Evolutionary conservation across 441 rosid species (phyloP).

Genomic region (Erodium texanum): DNA sequence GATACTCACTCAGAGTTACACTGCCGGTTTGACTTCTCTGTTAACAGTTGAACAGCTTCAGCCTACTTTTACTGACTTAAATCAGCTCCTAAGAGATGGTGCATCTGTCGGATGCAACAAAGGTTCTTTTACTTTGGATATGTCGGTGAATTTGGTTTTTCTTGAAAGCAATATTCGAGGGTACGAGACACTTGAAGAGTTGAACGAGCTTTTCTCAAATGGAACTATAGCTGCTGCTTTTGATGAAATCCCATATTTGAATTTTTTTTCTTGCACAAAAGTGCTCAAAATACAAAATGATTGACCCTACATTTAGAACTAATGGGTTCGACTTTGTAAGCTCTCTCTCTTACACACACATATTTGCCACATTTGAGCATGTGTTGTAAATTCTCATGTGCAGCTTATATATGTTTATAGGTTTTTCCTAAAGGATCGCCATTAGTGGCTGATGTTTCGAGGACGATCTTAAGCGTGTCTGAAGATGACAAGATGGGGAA

Average conservation of each 20-base stretch:
- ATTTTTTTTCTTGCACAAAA: slow-evolving; percentile 29
- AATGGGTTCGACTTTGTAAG: slow-evolving; percentile 68
- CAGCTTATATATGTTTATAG: slow-evolving; percentile 14
- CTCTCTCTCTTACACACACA: not conserved
- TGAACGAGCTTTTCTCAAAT: slow-evolving; percentile 29
- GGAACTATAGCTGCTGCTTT: slow-evolving; percentile 52
- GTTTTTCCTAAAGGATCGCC: slow-evolving; percentile 53
- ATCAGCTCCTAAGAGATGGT: slow-evolving; percentile 30
- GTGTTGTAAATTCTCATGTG: too few species aligned
- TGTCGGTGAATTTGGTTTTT: slow-evolving; percentile 27
- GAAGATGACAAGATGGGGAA: slow-evolving; percentile 36
- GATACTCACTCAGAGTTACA: slow-evolving; percentile 51
- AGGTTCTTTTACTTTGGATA: slow-evolving; percentile 36
- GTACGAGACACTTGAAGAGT: slow-evolving; percentile 30
- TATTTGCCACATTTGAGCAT: not conserved
- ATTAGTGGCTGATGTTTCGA: slow-evolving; percentile 46
- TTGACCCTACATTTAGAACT: slow-evolving; percentile 34
- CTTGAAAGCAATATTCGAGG: slow-evolving; percentile 23
- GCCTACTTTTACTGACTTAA: slow-evolving; percentile 34
- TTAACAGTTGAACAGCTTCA: slow-evolving; percentile 37
- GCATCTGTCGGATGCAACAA: slow-evolving; percentile 35
- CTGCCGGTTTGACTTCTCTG: slow-evolving; percentile 47
- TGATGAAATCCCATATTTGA: slow-evolving; percentile 37
- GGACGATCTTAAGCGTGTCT: slow-evolving; percentile 44
- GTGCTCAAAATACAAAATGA: slow-evolving; percentile 40